A percentile compares a stretch with the other conserved stretches of the same genome.
These are phyloP conservation scores for Aspergillus quadrilineatus DNA, from an alignment of 2,329 filamentous ascomycete genomes.

Conservation along the genomic window DNA sequence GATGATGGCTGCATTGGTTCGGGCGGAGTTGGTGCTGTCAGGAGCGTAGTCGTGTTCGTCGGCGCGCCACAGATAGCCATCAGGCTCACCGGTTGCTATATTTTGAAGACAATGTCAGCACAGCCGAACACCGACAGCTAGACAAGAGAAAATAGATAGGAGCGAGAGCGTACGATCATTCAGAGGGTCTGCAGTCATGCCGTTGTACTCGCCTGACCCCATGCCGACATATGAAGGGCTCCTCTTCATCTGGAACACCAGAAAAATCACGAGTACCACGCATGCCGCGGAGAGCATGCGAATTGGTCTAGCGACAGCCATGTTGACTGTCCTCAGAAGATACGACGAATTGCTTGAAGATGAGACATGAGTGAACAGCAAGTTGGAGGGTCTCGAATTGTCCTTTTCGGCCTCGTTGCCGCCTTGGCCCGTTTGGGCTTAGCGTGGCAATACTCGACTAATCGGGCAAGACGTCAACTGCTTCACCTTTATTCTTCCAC, in stretches of 20 bases:
- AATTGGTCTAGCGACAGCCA: constrained; percentile 84
- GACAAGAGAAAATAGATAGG: not conserved
- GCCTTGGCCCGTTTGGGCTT: constrained; percentile 28
- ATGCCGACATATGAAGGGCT: constrained; percentile 29
- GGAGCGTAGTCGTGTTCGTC: constrained; percentile 74
- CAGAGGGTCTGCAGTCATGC: constrained; percentile 78
- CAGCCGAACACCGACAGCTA: not conserved
- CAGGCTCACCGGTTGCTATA: constrained; percentile 78
- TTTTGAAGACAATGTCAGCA: constrained; percentile 18
- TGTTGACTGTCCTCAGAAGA: constrained; percentile 43
- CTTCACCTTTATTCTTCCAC: not conserved
- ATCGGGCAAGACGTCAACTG: constrained; percentile 11
- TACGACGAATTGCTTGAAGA: constrained; percentile 7
- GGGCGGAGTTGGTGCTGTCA: constrained; percentile 70
- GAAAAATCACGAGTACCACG: constrained; percentile 71
- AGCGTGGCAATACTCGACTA: constrained; percentile 21
- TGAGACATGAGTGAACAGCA: not conserved
- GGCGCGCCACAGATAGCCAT: constrained; percentile 70
- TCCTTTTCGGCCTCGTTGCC: constrained; percentile 13
- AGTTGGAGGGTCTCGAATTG: constrained; percentile 4
- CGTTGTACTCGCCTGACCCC: constrained; percentile 42
- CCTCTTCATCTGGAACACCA: constrained; percentile 72
- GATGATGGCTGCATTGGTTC: constrained; percentile 90
- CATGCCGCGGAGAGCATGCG: constrained; percentile 73
- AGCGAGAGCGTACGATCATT: constrained; percentile 68